Evolutionary conservation across 208 protist species (phyloP).

Genomic region (Vickermania ingenoplastis): DNA sequence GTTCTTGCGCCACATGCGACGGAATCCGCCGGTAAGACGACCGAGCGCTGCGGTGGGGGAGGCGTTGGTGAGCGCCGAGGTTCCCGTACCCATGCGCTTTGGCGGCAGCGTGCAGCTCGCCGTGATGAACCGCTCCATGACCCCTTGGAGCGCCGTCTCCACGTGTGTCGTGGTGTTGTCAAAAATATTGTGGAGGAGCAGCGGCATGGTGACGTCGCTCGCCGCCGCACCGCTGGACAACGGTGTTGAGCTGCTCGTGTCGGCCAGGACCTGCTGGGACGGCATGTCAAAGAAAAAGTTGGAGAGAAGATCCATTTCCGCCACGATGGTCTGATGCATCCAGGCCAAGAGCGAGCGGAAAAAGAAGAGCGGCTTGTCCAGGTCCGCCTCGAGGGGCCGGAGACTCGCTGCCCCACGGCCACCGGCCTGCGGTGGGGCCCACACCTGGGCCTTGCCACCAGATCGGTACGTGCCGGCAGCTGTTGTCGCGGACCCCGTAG

Average conservation of each 20-base stretch:
- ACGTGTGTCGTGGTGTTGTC: conserved; percentile 64
- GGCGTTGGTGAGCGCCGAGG: conserved; percentile 5
- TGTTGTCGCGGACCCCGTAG: conserved; percentile 56
- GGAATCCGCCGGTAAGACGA: conserved; percentile 18
- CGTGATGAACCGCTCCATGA: conserved; percentile 46
- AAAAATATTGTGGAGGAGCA: conserved; percentile 50
- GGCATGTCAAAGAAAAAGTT: conserved; percentile 26
- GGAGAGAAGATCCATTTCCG: conserved; percentile 67
- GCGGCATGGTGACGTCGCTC: conserved; percentile 9
- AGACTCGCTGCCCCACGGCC: conserved; percentile 8
- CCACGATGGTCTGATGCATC: conserved; percentile 74
- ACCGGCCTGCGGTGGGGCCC: conserved; percentile 4
- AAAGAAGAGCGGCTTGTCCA: conserved; percentile 72
- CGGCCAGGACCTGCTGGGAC: neutral
- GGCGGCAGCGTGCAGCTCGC: conserved; percentile 15
- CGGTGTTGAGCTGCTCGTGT: neutral
- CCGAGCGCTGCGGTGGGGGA: conserved; percentile 20
- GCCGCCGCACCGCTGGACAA: conserved; percentile 4
- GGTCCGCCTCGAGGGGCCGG: conserved; percentile 71
- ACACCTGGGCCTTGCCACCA: conserved; percentile 2
- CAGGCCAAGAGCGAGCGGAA: conserved; percentile 79
- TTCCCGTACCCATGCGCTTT: neutral
- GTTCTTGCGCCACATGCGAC: conserved; percentile 1
- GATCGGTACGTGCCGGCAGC: conserved; percentile 32
- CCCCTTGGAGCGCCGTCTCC: conserved; percentile 37